Percentiles rank a stretch among this genome's conserved stretches.
Conservation (phyloP, 2,329 filamentous ascomycete species). For the Pseudofabraea citricarpa region DNA sequence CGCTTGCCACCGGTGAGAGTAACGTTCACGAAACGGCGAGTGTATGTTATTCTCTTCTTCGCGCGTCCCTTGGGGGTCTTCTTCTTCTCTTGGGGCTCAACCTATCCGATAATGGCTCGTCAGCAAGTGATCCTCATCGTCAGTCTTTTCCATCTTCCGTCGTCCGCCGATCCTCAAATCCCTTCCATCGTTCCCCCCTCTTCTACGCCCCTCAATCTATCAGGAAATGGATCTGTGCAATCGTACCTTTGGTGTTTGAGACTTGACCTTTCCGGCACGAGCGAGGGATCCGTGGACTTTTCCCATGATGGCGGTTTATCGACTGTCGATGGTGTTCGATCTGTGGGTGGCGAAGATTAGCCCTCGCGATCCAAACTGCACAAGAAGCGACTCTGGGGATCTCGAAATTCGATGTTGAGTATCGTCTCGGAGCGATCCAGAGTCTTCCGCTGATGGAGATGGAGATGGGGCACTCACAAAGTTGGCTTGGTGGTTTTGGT, state of each 20-base stretch:
- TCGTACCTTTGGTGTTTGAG: conserved; percentile 85
- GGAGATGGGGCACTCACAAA: conserved; percentile 1
- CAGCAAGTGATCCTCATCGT: conserved; percentile 14
- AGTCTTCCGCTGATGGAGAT: neutral
- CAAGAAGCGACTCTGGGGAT: too few species aligned
- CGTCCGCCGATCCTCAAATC: neutral
- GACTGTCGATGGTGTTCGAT: conserved; percentile 20
- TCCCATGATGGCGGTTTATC: conserved; percentile 64
- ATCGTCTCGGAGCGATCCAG: too few species aligned
- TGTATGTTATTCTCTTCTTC: conserved; percentile 95
- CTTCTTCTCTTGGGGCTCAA: conserved; percentile 90
- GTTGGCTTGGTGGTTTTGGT: conserved; percentile 1
- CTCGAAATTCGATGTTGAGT: too few species aligned
- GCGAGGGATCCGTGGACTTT: conserved; percentile 93
- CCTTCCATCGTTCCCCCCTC: neutral
- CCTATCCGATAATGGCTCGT: conserved; percentile 43
- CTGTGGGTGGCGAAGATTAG: conserved; percentile 20
- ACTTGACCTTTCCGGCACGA: conserved; percentile 98
- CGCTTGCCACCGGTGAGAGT: conserved; percentile 97
- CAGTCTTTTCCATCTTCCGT: conserved; percentile 1
- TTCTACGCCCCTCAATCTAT: conserved; percentile 2
- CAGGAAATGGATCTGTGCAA: too few species aligned
- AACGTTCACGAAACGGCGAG: conserved; percentile 97
- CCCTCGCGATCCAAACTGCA: too few species aligned
- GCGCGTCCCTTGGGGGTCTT: conserved; percentile 97